Base-by-base conservation (phyloP, 2,329 filamentous ascomycete species). In the Ophiostoma piceae region DNA sequence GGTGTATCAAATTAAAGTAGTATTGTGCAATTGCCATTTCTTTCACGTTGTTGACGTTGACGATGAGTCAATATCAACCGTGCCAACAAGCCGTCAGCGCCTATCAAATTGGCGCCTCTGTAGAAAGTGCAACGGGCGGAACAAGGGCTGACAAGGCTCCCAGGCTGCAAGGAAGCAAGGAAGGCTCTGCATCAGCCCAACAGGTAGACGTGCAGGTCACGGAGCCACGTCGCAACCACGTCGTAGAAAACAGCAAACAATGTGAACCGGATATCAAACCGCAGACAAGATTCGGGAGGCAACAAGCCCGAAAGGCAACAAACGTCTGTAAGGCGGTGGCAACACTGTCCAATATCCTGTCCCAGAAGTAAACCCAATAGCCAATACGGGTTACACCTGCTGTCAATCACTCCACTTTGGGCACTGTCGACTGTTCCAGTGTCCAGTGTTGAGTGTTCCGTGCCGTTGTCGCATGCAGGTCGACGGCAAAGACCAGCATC, bases 391-490 rank as follows among this genome's bases (percentile, higher is more conserved):
- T 22, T 22, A 26, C 51, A 57, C 51, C 51, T 54, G 51, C 51
- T 57, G 51, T 57, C 51, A 57, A 57, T 57, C 57, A 32, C 62
- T 65, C 62, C 62, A 65, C 62, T 65, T 65, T 65, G 19, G 62
- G 62, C 62, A 39, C 35, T 9, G 32, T 19, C 14, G 60, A 12
- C 12, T 2, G 51, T 57, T 29, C 26, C 51, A 35, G 35, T 35
- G 35, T 35, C 5, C 8, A 35, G 35, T 35, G 35, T 35, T 57
- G 1, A 35, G 35, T 35, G 35, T 35, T 57, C 16, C 16, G n/a
- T 57, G 54, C 57, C 32, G 60, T 64, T 29, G 54, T 60, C 54
- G 39, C 39, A 41, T 41, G 39, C 39, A 41, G 39, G 39, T 14
- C 39, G 39, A 41, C 39, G 39, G 39, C 39, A 41, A 41, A 14